Evolutionary conservation across 371 early-diverging fungal species (phyloP).

Genomic region (Mucor saturninus): DNA sequence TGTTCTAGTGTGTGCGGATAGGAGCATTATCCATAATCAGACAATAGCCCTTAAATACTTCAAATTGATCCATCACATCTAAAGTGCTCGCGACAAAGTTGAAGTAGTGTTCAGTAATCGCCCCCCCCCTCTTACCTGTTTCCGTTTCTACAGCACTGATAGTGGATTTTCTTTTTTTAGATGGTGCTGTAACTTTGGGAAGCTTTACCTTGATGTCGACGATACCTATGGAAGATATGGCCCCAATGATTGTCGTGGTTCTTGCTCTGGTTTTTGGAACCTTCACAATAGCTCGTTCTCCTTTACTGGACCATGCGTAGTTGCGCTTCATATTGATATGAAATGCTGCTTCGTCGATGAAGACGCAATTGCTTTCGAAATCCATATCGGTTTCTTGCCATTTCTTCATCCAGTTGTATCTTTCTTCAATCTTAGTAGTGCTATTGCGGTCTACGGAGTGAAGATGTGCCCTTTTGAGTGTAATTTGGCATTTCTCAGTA

Average conservation of each 20-base stretch:
- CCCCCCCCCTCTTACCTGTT: neutral
- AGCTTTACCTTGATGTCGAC: slow-evolving; percentile 14
- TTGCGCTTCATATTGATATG: slow-evolving; percentile 24
- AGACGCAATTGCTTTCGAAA: slow-evolving; percentile 24
- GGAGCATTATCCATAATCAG: slow-evolving; percentile 29
- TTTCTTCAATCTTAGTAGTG: slow-evolving; percentile 24
- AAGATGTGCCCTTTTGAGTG: slow-evolving; percentile 29
- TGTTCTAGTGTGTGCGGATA: slow-evolving; percentile 17
- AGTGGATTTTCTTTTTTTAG: slow-evolving; percentile 28
- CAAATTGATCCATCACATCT: slow-evolving; percentile 16
- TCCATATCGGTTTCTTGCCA: slow-evolving; percentile 27
- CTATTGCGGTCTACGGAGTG: slow-evolving; percentile 29
- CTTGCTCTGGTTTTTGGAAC: slow-evolving; percentile 23
- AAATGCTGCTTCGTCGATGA: slow-evolving; percentile 22
- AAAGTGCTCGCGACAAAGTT: slow-evolving; percentile 11
- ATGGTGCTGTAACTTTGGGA: slow-evolving; percentile 11
- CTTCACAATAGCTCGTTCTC: slow-evolving; percentile 3
- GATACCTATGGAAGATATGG: slow-evolving; percentile 7
- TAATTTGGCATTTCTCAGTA: slow-evolving; percentile 30
- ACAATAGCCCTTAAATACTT: slow-evolving; percentile 11
- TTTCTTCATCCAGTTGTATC: slow-evolving; percentile 21
- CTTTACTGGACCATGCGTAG: slow-evolving; percentile 14
- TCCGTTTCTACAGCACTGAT: too few species aligned
- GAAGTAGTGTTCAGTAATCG: slow-evolving; percentile 14
- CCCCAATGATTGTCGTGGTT: slow-evolving; percentile 18